phyloP scores from a whole-genome alignment of 345 rosid species.

The Eucalyptus leucophloia region DNA sequence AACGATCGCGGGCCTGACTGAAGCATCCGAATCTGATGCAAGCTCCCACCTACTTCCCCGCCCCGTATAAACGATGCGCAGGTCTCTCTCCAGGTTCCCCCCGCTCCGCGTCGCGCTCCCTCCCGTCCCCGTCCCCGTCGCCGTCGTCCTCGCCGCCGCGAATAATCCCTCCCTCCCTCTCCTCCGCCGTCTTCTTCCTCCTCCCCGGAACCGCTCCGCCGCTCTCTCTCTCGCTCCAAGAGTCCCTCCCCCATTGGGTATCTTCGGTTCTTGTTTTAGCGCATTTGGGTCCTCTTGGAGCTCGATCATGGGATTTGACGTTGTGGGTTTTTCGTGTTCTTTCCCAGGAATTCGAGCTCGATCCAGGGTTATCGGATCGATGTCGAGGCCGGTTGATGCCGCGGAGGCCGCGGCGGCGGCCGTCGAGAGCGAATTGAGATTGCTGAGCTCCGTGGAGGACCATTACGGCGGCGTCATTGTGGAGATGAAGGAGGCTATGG shows the following conservation, averaged over 20 bases:
- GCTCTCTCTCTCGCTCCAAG: neutral
- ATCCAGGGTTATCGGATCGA: neutral
- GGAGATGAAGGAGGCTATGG: conserved; percentile 48
- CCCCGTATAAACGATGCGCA: neutral
- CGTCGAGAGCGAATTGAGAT: neutral
- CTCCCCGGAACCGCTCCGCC: neutral
- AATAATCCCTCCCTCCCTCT: neutral
- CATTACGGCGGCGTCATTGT: conserved; percentile 67
- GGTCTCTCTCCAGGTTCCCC: neutral
- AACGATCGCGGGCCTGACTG: too few relatives aligned
- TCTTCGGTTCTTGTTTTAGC: neutral
- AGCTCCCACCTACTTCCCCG: neutral
- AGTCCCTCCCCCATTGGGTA: neutral
- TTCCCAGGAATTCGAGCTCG: neutral
- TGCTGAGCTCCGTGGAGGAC: conserved; percentile 39
- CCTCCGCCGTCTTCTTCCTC: neutral
- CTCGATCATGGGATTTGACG: neutral
- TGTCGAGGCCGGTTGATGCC: neutral
- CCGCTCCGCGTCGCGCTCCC: neutral
- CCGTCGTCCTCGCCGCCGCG: neutral
- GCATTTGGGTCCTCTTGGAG: neutral
- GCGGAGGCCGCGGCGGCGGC: neutral
- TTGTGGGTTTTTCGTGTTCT: neutral
- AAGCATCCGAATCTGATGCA: neutral
- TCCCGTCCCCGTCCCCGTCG: too few relatives aligned